Conservation (phyloP, 306 rosid species). For the Pterocarpus macrocarpus region DNA sequence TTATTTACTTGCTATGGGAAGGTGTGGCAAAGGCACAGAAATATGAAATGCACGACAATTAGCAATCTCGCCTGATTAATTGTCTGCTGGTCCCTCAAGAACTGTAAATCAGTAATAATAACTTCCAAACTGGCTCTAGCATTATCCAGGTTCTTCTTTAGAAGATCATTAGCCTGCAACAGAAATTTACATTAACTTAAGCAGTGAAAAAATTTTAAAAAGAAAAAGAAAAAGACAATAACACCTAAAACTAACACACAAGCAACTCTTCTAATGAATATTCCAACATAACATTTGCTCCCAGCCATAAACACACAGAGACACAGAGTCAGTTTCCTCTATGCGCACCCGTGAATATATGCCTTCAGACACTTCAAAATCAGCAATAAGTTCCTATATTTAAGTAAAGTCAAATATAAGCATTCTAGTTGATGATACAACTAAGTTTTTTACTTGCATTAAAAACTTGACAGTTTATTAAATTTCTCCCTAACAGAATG, state of each 20-base stretch:
- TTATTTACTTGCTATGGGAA: neutral
- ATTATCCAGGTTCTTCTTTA: constrained; percentile 75
- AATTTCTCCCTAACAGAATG: constrained; percentile 1
- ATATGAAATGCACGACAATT: neutral
- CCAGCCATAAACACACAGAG: constrained; percentile 67
- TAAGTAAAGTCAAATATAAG: constrained; percentile 29
- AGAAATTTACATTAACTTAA: constrained; percentile 32
- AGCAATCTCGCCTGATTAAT: constrained; percentile 70
- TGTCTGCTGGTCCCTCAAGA: constrained; percentile 87
- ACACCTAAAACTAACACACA: constrained; percentile 39
- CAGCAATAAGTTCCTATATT: constrained; percentile 69
- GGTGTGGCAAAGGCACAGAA: constrained; percentile 6
- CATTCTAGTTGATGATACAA: constrained; percentile 11
- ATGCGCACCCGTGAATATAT: constrained; percentile 72
- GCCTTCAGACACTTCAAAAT: constrained; percentile 86
- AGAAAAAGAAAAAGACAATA: neutral
- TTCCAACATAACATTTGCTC: constrained; percentile 85
- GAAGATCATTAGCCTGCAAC: constrained; percentile 76
- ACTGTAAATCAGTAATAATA: constrained; percentile 75
- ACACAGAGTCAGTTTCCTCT: constrained; percentile 68
- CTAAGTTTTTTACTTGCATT: constrained; percentile 8
- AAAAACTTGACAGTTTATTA: neutral
- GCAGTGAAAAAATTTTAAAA: constrained; percentile 2
- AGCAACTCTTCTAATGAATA: constrained; percentile 77
- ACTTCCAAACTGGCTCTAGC: constrained; percentile 84